A percentile compares a stretch with the other conserved stretches of the same genome.
These are phyloP conservation scores for Ustilago tritici DNA, from an alignment of 1,284 basidiomycete genomes.

Conservation along the genomic window DNA sequence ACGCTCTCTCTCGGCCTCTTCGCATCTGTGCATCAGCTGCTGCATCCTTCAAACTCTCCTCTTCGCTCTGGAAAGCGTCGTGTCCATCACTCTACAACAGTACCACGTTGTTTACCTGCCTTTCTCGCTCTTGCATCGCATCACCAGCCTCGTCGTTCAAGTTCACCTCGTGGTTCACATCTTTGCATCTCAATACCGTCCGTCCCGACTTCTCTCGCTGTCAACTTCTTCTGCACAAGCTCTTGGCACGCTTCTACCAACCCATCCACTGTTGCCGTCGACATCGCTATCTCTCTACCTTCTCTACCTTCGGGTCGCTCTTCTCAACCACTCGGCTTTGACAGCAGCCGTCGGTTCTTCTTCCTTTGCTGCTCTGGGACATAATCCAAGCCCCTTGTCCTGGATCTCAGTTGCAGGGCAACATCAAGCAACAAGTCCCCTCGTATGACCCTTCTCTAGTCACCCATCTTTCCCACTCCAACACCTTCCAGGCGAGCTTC, in stretches of 20 bases:
- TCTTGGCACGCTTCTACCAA: not conserved
- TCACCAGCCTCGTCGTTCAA: not conserved
- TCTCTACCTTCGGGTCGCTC: not conserved
- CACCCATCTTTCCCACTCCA: not conserved
- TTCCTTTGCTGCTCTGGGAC: not conserved
- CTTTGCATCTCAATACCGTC: not conserved
- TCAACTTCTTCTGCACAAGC: not conserved
- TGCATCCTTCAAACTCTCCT: not conserved
- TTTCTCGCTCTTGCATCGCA: conserved; percentile 3
- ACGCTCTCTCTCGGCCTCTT: not conserved
- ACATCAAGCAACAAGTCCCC: not conserved
- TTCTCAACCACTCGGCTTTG: not conserved
- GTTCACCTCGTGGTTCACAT: conserved; percentile 2
- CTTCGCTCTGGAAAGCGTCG: conserved; percentile 8
- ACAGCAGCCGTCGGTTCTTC: not conserved
- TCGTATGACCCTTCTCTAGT: not conserved
- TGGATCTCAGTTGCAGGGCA: not conserved
- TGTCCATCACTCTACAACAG: not conserved
- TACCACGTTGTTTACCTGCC: conserved; percentile 5
- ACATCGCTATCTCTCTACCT: not conserved
- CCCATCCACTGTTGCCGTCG: not conserved
- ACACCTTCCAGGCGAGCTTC: not conserved
- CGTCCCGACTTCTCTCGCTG: not conserved
- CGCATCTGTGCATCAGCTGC: not conserved
- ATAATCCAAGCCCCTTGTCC: not conserved